These are phyloP conservation scores for Cutaneotrichosporon sp. DNA, from an alignment of 1,284 basidiomycete species.

Conservation along the genomic window DNA sequence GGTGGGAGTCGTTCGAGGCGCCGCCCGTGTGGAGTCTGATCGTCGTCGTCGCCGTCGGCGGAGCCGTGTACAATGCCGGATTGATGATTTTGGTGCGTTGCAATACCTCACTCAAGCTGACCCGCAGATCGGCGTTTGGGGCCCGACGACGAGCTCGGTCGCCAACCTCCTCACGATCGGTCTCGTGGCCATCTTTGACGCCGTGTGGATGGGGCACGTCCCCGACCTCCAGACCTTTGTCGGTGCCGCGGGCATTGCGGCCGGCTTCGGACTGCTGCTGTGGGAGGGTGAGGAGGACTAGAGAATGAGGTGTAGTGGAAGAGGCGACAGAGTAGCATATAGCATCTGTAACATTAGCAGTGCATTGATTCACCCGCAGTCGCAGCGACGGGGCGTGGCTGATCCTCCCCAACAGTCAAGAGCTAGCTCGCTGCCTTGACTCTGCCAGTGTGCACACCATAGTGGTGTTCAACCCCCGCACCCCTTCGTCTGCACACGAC, in stretches of 20 bases:
- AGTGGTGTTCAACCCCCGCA: too few relatives aligned
- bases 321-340: neutral
- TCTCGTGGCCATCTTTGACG: slow-evolving; percentile 50
- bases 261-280: slow-evolving; percentile 50
- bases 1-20: slow-evolving; percentile 43
- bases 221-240: slow-evolving; percentile 43
- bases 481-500: too few relatives aligned
- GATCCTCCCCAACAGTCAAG: too few relatives aligned
- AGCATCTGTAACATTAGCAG: slow-evolving; percentile 10
- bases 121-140: slow-evolving; percentile 54
- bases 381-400: too few relatives aligned
- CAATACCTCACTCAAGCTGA: too few relatives aligned
- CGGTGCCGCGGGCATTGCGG: slow-evolving; percentile 50
- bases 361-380: neutral
- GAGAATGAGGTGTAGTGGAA: too few relatives aligned
- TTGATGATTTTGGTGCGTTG: slow-evolving; percentile 53
- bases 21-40: slow-evolving; percentile 38
- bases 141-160: slow-evolving; percentile 51
- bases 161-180: slow-evolving; percentile 54
- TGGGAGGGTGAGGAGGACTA: slow-evolving; percentile 46
- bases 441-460: too few relatives aligned
- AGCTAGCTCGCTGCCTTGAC: too few relatives aligned
- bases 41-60: slow-evolving; percentile 38
- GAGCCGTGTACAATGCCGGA: slow-evolving; percentile 52
- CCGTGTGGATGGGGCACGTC: slow-evolving; percentile 44